Evolutionary conservation across 768 basidiomycete genomes (phyloP), one percentile per base, ranked within the genome.

Genomic region (Dacryopinax spathularia): DNA sequence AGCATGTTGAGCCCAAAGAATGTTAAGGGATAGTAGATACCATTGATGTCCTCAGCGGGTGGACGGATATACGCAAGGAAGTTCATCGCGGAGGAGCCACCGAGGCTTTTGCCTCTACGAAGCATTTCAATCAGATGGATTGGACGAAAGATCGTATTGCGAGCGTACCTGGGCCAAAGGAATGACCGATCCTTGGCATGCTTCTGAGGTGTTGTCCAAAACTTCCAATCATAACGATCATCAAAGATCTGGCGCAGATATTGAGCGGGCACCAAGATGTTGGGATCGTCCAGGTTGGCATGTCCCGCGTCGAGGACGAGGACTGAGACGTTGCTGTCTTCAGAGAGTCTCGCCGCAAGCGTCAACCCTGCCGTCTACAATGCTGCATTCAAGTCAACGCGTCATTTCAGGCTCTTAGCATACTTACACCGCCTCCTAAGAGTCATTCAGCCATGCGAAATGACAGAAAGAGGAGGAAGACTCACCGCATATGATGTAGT

Each of bases 331-430:
- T 68, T 65, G 1, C 71, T 65, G 66, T 80, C 76, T 62, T 77
- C 77, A 3, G 75, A 70, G 37, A 82, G 73, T 18, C 81, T 73
- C 6, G 72, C 72, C 16, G 78, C 80, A 12, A 80, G 69, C 0
- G 75, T 74, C 33, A 80, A 68, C 22, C 80, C 80, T 3, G 77
- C 76, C 18, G 7, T 35, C 61, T 62, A 37, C 10, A n/a, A n/a
- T n/a, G n/a, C 33, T 25, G 15, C 10, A n/a, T 22, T n/a, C n/a
- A n/a, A 39, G 60, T 22, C 7, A 34, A 22, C 43, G 22, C 43
- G 43, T 9, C 13, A 22, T 15, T 7, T 22, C 12, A 15, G 12
- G 22, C 43, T 7, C 13, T 12, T 44, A 15, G 34, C 20, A 36
- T 34, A 34, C n/a, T n/a, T 37, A 62, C 61, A 35, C 61, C 61